These are phyloP conservation scores for Chlamydomonas applanata DNA, from an alignment of 139 green algal genomes.

Conservation along the genomic window DNA sequence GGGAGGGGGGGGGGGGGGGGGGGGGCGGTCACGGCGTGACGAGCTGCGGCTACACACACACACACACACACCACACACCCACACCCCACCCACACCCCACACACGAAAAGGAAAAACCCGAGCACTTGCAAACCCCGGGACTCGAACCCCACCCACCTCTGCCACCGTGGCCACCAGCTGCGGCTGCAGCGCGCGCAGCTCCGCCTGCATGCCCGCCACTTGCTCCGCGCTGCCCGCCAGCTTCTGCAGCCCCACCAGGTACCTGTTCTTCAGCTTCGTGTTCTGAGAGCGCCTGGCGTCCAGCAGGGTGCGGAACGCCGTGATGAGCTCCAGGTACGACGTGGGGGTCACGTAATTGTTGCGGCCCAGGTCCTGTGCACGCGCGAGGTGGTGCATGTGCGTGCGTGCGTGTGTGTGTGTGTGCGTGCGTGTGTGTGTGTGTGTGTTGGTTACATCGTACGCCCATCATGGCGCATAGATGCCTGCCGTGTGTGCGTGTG, in stretches of 20 bases:
- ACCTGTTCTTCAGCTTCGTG: conserved; percentile 9
- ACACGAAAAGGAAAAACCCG: too few species aligned
- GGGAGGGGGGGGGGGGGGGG: too few species aligned
- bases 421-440: too few species aligned
- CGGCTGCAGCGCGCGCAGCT: conserved; percentile 75
- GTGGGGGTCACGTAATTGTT: conserved; percentile 83
- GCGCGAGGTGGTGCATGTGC: neutral
- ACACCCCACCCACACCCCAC: too few species aligned
- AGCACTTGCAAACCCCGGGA: too few species aligned
- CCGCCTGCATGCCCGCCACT: conserved; percentile 63
- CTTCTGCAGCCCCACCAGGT: conserved; percentile 66
- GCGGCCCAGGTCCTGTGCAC: conserved; percentile 49
- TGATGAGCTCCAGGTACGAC: conserved; percentile 79
- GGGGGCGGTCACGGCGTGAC: too few species aligned
- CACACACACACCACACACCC: too few species aligned
- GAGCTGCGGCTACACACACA: too few species aligned
- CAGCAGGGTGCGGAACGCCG: conserved; percentile 56
- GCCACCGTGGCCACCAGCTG: conserved; percentile 68
- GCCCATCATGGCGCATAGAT: too few species aligned
- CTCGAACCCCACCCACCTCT: conserved; percentile 66
- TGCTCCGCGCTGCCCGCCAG: conserved; percentile 59
- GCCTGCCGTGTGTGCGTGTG: too few species aligned
- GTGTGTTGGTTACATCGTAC: too few species aligned
- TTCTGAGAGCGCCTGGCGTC: conserved; percentile 36
- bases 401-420: too few species aligned